A percentile compares a stretch with the other conserved stretches of the same genome.
These are phyloP conservation scores for Termitomyces sp. DNA, from an alignment of 768 basidiomycete species.

Conservation along the genomic window DNA sequence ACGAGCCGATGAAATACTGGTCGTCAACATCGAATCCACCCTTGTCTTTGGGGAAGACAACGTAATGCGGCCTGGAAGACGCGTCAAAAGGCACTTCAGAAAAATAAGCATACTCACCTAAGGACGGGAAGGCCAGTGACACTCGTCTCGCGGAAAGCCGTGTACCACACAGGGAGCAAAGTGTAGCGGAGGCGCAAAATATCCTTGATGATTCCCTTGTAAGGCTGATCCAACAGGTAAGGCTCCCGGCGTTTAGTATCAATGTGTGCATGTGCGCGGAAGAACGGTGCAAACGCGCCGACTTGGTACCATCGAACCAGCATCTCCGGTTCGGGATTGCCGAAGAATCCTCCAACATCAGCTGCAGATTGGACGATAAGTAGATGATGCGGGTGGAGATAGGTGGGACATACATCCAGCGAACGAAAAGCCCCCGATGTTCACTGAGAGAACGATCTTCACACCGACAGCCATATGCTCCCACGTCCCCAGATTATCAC, in stretches of 20 bases:
- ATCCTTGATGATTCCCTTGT: slow-evolving; percentile 77
- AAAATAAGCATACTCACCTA: slow-evolving; percentile 41
- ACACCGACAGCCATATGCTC: slow-evolving; percentile 93
- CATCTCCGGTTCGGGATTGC: slow-evolving; percentile 92
- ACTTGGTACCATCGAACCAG: slow-evolving; percentile 97
- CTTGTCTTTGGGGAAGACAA: slow-evolving; percentile 86
- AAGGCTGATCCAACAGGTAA: slow-evolving; percentile 85
- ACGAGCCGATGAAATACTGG: slow-evolving; percentile 87
- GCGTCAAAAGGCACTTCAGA: not conserved
- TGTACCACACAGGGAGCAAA: slow-evolving; percentile 94
- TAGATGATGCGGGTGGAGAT: not conserved
- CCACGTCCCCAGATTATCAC: slow-evolving; percentile 97
- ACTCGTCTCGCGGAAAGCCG: slow-evolving; percentile 89
- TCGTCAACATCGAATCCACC: slow-evolving; percentile 87
- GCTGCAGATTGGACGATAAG: slow-evolving; percentile 40
- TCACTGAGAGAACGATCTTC: slow-evolving; percentile 88
- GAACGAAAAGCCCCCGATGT: slow-evolving; percentile 88
- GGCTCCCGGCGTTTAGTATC: slow-evolving; percentile 98
- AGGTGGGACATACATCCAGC: slow-evolving; percentile 65
- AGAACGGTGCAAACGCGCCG: slow-evolving; percentile 93
- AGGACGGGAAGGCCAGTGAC: slow-evolving; percentile 78
- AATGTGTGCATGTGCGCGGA: slow-evolving; percentile 97
- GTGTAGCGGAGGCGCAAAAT: slow-evolving; percentile 78
- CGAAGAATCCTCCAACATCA: slow-evolving; percentile 98
- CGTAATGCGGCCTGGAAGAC: slow-evolving; percentile 85